phyloP scores from a whole-genome alignment of 2,329 filamentous ascomycete species.

The Trichoderma koningiopsis region DNA sequence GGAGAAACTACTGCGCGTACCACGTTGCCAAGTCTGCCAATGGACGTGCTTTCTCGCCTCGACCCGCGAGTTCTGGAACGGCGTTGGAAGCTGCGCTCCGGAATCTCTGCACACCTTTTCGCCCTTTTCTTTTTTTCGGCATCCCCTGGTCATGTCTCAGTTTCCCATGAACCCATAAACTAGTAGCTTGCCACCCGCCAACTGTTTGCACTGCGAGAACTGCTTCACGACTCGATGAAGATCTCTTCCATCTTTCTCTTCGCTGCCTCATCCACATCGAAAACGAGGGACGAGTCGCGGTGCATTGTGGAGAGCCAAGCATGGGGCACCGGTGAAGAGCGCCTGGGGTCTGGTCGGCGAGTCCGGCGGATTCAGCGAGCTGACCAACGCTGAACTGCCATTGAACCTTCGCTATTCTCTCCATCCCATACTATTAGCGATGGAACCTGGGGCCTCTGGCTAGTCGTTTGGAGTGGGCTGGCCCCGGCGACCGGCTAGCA shows the following conservation, averaged over 20 bases:
- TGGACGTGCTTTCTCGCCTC: constrained; percentile 1
- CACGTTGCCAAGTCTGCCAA: constrained; percentile 23
- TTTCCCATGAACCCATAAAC: neutral
- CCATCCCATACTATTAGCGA: neutral
- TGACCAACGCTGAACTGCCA: constrained; percentile 17
- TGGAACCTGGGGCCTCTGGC: neutral
- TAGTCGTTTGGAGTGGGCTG: neutral
- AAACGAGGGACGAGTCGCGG: neutral
- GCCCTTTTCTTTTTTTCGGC: neutral
- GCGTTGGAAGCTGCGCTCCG: constrained; percentile 20
- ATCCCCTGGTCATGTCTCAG: neutral
- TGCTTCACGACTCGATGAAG: neutral
- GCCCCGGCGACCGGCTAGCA: neutral
- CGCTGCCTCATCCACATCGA: neutral
- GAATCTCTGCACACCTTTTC: neutral
- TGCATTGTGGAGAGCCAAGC: constrained; percentile 8
- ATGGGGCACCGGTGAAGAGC: neutral
- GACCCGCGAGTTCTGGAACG: constrained; percentile 25
- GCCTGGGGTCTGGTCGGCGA: constrained; percentile 15
- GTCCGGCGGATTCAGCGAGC: constrained; percentile 18
- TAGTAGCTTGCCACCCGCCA: constrained; percentile 14
- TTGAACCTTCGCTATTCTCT: neutral
- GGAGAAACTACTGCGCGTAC: constrained; percentile 26
- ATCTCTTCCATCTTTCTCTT: neutral
- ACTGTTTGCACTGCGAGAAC: neutral